Percentiles rank a stretch among this genome's conserved stretches.
Conservation (phyloP, 2,329 filamentous ascomycete genomes). For the Epichloe amarillans region DNA sequence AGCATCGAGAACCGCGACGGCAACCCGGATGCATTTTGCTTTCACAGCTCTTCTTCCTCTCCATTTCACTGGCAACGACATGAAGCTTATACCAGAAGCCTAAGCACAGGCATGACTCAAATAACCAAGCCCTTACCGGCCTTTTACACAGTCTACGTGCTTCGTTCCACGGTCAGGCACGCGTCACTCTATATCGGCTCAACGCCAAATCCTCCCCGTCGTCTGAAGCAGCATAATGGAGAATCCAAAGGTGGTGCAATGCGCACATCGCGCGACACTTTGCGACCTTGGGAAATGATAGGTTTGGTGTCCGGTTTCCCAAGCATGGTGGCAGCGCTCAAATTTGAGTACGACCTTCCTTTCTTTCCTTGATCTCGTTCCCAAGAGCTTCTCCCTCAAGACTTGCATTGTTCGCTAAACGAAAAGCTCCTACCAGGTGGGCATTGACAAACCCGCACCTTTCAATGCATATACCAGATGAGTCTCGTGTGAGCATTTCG, state of each 20-base stretch:
- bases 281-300: slow-evolving; percentile 87
- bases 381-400: slow-evolving; percentile 8
- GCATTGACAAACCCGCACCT: slow-evolving; percentile 77
- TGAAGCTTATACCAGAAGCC: neutral
- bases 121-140: slow-evolving; percentile 56
- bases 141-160: slow-evolving; percentile 85
- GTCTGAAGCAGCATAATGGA: slow-evolving; percentile 88
- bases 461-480: slow-evolving; percentile 61
- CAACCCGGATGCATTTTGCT: neutral
- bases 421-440: slow-evolving; percentile 47
- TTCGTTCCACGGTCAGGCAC: slow-evolving; percentile 66
- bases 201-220: slow-evolving; percentile 74
- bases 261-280: slow-evolving; percentile 51
- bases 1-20: neutral
- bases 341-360: slow-evolving; percentile 62
- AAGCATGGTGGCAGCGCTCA: slow-evolving; percentile 71
- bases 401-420: slow-evolving; percentile 2
- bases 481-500: slow-evolving; percentile 43
- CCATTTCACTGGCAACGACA: neutral
- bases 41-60: neutral
- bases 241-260: slow-evolving; percentile 66
- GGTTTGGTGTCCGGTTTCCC: slow-evolving; percentile 80
- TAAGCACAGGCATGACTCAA: slow-evolving; percentile 23
- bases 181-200: slow-evolving; percentile 76
- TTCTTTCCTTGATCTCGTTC: neutral